Conservation (phyloP, 352 stramenopile genomes). For the Halophytophthora batemanensis region DNA sequence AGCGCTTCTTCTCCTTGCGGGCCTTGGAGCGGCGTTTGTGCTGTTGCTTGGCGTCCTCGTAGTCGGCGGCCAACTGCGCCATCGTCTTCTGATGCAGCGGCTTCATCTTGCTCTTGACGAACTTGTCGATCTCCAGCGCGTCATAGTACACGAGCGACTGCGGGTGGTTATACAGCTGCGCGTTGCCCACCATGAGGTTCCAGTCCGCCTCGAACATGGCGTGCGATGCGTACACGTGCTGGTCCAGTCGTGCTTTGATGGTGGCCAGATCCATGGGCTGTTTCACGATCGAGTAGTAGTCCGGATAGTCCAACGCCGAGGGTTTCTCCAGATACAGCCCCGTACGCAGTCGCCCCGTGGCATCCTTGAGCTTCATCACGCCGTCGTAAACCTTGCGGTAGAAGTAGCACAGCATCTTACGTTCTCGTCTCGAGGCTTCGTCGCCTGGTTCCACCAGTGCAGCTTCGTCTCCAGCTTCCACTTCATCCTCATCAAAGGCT, state of each 20-base stretch:
- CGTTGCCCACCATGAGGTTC: conserved; percentile 84
- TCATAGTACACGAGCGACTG: conserved; percentile 83
- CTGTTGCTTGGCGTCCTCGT: conserved; percentile 76
- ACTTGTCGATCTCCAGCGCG: conserved; percentile 83
- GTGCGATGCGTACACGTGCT: conserved; percentile 61
- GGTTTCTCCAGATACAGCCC: conserved; percentile 81
- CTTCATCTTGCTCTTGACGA: conserved; percentile 79
- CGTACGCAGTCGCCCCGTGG: conserved; percentile 57
- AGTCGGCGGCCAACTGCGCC: conserved; percentile 56
- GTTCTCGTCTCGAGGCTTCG: conserved; percentile 42
- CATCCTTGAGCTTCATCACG: conserved; percentile 77
- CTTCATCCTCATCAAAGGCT: conserved; percentile 11
- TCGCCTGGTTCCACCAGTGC: conserved; percentile 34
- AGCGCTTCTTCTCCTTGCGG: conserved; percentile 77
- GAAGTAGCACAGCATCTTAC: conserved; percentile 77
- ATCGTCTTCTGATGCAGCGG: conserved; percentile 55
- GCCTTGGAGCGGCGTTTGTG: conserved; percentile 74
- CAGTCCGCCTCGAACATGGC: conserved; percentile 77
- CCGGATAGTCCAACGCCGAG: conserved; percentile 76
- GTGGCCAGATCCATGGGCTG: conserved; percentile 84
- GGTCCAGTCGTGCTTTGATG: conserved; percentile 82
- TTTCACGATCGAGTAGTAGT: conserved; percentile 90
- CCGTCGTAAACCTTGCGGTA: conserved; percentile 84
- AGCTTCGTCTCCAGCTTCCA: conserved; percentile 22
- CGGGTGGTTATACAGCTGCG: conserved; percentile 84